These are phyloP conservation scores for Lenwebbia sp. DNA, from an alignment of 345 rosid genomes.

Conservation along the genomic window DNA sequence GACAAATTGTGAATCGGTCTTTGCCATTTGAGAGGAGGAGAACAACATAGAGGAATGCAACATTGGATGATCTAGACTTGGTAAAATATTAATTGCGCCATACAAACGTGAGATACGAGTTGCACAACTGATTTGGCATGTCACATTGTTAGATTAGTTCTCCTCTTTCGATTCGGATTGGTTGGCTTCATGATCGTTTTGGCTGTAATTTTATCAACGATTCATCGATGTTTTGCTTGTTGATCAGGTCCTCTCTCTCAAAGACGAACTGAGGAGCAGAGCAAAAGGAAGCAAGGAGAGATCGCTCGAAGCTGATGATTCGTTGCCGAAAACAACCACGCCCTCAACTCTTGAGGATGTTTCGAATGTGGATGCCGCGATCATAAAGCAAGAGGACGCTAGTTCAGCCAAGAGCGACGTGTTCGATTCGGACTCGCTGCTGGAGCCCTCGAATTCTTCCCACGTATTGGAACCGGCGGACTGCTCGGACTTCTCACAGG, in stretches of 20 bases:
- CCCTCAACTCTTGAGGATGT: not conserved
- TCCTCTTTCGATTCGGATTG: not conserved
- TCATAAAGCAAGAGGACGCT: constrained; percentile 28
- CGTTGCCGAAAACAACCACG: not conserved
- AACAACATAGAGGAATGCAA: not conserved
- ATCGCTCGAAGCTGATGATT: not conserved
- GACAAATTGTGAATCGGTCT: not conserved
- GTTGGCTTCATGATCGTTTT: not conserved
- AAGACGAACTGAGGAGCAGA: constrained; percentile 33
- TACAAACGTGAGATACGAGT: not conserved
- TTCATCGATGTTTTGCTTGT: not conserved
- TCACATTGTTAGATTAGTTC: not conserved
- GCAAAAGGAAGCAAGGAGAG: constrained; percentile 3
- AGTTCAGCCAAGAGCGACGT: constrained; percentile 39
- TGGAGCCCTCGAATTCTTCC: constrained; percentile 34
- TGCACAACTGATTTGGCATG: not conserved
- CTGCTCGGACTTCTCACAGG: constrained; percentile 35
- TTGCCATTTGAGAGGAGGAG: not conserved
- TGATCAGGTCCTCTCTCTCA: constrained; percentile 35
- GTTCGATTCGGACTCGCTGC: constrained; percentile 19
- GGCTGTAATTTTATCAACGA: not conserved
- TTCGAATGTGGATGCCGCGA: not conserved
- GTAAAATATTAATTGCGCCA: not conserved
- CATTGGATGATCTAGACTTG: not conserved
- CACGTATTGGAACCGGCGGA: constrained; percentile 21